Evolutionary conservation across 2,329 filamentous ascomycete species (phyloP).

Genomic region (Hypoxylon sp.): DNA sequence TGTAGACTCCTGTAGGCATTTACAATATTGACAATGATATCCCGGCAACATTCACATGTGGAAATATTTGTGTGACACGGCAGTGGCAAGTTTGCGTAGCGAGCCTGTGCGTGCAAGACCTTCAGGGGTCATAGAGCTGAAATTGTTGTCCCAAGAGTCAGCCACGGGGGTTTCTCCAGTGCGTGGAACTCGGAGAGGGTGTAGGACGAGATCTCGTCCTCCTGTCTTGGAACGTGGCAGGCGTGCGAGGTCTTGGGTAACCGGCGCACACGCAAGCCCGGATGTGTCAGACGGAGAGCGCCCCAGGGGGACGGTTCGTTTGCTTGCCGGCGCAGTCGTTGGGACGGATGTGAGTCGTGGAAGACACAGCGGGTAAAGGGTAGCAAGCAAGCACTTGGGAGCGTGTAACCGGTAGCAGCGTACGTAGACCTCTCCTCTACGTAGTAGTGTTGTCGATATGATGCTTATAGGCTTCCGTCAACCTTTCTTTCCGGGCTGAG

Average conservation of each 20-base stretch:
- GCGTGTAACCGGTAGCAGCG: not conserved
- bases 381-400: not conserved
- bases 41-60: not conserved
- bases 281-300: not conserved
- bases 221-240: not conserved
- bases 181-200: not conserved
- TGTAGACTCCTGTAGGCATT: not conserved
- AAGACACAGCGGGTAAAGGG: not conserved
- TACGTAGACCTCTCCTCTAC: no score
- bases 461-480: not conserved
- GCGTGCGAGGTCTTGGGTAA: not conserved
- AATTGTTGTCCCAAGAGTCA: slow-evolving; percentile 14
- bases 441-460: not conserved
- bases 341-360: not conserved
- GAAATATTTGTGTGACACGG: slow-evolving; percentile 2
- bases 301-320: not conserved
- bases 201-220: slow-evolving; percentile 25
- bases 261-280: not conserved
- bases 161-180: slow-evolving; percentile 18
- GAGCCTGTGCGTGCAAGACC: slow-evolving; percentile 6
- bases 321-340: not conserved
- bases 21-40: slow-evolving; percentile 2
- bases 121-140: slow-evolving; percentile 2
- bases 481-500: not conserved
- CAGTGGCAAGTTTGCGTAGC: not conserved